Evolutionary conservation across 2,329 filamentous ascomycete species (phyloP), one percentile per base, ranked within the genome.

Genomic region (Rasamsonia emersonii): DNA sequence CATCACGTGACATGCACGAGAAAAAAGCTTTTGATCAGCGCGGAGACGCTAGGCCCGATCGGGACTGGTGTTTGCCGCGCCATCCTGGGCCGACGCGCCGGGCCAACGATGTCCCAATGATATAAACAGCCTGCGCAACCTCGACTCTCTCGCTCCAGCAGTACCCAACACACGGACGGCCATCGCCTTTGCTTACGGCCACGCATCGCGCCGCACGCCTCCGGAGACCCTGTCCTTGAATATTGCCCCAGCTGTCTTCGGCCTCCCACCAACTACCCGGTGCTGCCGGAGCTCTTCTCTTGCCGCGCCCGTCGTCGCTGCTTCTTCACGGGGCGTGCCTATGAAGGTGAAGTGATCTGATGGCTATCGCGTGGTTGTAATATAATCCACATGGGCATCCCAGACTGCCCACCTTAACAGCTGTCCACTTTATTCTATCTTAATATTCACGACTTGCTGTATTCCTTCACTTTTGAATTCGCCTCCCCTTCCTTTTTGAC

Each of bases 121-220:
- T 63, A 62, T 62, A 63, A 62, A 62, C 59, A 58, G 52, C 50
- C 55, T 54, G 54, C 58, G 57, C 60, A 55, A 61, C 59, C 57
- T 61, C 58, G 59, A 60, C 21, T n/a, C 20, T 23, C n/a, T 23
- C 24, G 29, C 33, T 37, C 37, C 32, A 33, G 38, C 37, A 18
- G 21, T 10, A 31, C 16, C 24, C 30, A 33, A 32, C 18, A 24
- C 29, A n/a, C 17, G 27, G 28, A 13, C 28, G 11, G 19, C n/a
- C n/a, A n/a, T n/a, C n/a, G n/a, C 14, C 28, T 30, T 30, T 14
- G 17, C 25, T 21, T 19, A 11, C 21, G 24, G 13, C 10, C 24
- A 24, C 28, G 13, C 31, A 18, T 20, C 32, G 27, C 35, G 31
- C 35, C 24, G 28, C 25, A 26, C 31, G 24, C 24, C 33, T 32